Conservation (phyloP, 345 rosid genomes). For the Aquilaria sinensis region DNA sequence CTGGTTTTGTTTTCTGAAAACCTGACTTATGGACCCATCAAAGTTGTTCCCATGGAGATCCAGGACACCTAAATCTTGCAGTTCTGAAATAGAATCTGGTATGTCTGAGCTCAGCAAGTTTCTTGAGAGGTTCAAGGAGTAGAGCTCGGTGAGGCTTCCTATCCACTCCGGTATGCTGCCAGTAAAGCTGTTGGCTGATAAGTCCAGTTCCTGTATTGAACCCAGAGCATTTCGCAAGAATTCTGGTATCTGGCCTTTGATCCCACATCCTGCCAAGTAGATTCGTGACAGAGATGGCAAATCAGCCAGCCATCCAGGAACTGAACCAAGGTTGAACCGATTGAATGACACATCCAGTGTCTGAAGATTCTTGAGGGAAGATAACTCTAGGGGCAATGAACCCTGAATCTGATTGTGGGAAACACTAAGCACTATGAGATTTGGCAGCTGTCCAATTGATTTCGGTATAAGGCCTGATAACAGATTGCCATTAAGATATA, state of each 20-base stretch:
- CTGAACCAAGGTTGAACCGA: slow-evolving; percentile 28
- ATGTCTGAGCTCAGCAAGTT: slow-evolving; percentile 33
- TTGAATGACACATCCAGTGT: slow-evolving; percentile 46
- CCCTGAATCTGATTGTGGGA: slow-evolving; percentile 39
- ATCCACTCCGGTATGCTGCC: slow-evolving; percentile 44
- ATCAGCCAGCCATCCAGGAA: slow-evolving; percentile 33
- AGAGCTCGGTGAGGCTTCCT: slow-evolving; percentile 39
- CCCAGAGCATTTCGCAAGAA: slow-evolving; percentile 33
- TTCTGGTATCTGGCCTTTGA: slow-evolving; percentile 37
- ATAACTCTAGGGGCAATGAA: slow-evolving; percentile 33
- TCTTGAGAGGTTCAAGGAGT: slow-evolving; percentile 39
- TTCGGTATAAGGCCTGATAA: slow-evolving; percentile 33
- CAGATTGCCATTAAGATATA: slow-evolving; percentile 34
- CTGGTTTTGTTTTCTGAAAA: slow-evolving; percentile 26
- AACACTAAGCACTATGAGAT: slow-evolving; percentile 27
- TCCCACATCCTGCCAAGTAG: slow-evolving; percentile 41
- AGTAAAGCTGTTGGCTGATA: slow-evolving; percentile 32
- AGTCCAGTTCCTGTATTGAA: slow-evolving; percentile 44
- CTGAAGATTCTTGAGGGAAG: slow-evolving; percentile 44
- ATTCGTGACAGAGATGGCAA: slow-evolving; percentile 43
- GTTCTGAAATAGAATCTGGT: slow-evolving; percentile 24
- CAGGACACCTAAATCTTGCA: slow-evolving; percentile 28
- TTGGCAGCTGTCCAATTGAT: slow-evolving; percentile 32
- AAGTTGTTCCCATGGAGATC: slow-evolving; percentile 52
- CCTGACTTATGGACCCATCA: slow-evolving; percentile 29